Base-by-base conservation (phyloP, 306 rosid genomes). In the Cicer judaicum region DNA sequence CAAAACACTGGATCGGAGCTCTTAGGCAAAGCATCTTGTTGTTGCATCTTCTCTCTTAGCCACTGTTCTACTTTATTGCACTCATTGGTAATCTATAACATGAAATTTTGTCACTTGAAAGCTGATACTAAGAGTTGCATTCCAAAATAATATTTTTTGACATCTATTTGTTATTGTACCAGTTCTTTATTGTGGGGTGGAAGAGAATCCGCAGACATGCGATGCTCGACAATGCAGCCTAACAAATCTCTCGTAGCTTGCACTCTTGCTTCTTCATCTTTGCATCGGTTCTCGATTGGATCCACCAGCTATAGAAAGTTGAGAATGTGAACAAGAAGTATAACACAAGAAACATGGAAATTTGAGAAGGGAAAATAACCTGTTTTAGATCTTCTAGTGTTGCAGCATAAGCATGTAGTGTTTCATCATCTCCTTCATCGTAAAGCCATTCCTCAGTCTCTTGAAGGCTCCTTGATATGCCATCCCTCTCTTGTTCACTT, bases 371-470 rank as follows among this genome's bases (percentile, higher is more conserved):
- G 57, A 62, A 77, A 80, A 42, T 24, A 80, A 90, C 98, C 97
- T 89, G 87, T 85, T 89, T 86, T 64, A 93, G 86, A 84, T 87
- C 82, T 49, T 86, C 91, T 61, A 93, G 82, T 89, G 84, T 93
- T 48, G 91, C 83, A 75, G 84, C 66, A 80, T 90, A 93, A 68
- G 93, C 88, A 82, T 78, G 75, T 77, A 83, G 86, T 7, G 90
- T 89, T 80, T 93, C 98, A 74, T 89, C 96, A 60, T 86, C 90
- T 64, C 95, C 96, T 18, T 87, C 96, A 74, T 78, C 89, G 56
- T 93, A 87, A 59, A 93, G 91, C 98, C 95, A 93, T 53, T 89
- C 95, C 81, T 89, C 89, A 39, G 95, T 87, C 88, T 83, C 87
- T 67, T 80, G 89, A 78, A 93, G 87, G 73, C 82, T 84, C 54